Evolutionary conservation across 2,329 filamentous ascomycete genomes (phyloP).

Genomic region (Albifimbria verrucaria): DNA sequence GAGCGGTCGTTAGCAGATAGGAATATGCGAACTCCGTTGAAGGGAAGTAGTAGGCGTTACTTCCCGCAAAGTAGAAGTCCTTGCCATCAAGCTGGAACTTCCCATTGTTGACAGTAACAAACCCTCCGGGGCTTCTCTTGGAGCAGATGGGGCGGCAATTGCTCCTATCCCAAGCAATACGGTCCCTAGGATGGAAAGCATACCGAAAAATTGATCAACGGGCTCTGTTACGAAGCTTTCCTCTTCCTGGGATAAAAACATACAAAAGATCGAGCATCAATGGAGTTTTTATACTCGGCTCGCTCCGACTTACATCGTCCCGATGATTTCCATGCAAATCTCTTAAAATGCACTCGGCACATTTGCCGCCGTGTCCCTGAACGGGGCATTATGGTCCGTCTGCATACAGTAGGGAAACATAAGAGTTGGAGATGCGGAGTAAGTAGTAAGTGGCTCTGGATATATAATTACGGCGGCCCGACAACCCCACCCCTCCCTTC

Average conservation of each 20-base stretch:
- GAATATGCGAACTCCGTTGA: slow-evolving; percentile 49
- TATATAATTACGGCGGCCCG: no score
- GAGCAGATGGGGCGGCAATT: not conserved
- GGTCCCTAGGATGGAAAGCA: not conserved
- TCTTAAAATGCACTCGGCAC: not conserved
- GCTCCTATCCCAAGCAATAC: not conserved
- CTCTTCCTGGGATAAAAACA: no score
- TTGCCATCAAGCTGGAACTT: slow-evolving; percentile 53
- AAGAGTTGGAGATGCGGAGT: not conserved
- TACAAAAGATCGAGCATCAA: not conserved
- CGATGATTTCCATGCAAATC: no score
- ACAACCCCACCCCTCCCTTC: no score
- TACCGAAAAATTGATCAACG: no score
- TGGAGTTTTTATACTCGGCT: not conserved
- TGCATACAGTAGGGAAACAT: no score
- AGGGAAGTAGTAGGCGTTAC: slow-evolving; percentile 56
- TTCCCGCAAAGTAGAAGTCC: slow-evolving; percentile 54
- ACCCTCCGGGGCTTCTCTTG: slow-evolving; percentile 28
- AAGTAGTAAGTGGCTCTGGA: no score
- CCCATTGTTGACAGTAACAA: slow-evolving; percentile 45
- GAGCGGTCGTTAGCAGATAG: not conserved
- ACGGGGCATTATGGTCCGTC: not conserved
- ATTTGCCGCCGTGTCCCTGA: not conserved
- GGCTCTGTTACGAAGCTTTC: no score
- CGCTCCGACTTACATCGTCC: not conserved